Evolutionary conservation across 192 early-diverging fungal species (phyloP).

Genomic region (Anaeromyces robustus): DNA sequence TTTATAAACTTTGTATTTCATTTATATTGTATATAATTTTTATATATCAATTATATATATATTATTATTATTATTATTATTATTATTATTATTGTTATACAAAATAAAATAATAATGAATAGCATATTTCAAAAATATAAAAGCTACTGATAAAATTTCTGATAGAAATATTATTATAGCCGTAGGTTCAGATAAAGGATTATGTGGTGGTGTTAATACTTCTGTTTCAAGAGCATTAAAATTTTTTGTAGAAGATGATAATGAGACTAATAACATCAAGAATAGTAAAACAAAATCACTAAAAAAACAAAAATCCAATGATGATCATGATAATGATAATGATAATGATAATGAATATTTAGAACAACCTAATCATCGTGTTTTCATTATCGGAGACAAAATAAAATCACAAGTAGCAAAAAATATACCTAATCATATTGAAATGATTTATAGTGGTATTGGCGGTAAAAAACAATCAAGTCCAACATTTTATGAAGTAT

Average conservation of each 20-base stretch:
- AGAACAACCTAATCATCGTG: neutral
- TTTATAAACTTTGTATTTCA: no score
- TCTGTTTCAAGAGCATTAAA: slow-evolving; percentile 66
- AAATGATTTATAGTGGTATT: neutral
- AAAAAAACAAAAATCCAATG: neutral
- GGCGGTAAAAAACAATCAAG: neutral
- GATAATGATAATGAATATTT: neutral
- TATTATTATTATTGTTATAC: no score
- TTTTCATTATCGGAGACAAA: neutral
- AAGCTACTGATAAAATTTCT: slow-evolving; percentile 45
- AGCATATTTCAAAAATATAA: slow-evolving; percentile 62
- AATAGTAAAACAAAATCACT: neutral
- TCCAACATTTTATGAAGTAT: neutral
- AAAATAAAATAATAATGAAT: no score
- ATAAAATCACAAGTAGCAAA: neutral
- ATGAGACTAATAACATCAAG: neutral
- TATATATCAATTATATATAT: neutral
- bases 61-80: neutral
- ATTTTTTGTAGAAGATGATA: neutral
- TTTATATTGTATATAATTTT: no score
- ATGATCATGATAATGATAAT: neutral
- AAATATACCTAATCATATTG: neutral
- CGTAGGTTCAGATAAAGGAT: slow-evolving; percentile 89
- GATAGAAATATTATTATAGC: slow-evolving; percentile 58
- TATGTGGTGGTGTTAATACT: slow-evolving; percentile 98